These are phyloP conservation scores for Penicillium tannophilum DNA, from an alignment of 495 filamentous ascomycete genomes.

Conservation along the genomic window DNA sequence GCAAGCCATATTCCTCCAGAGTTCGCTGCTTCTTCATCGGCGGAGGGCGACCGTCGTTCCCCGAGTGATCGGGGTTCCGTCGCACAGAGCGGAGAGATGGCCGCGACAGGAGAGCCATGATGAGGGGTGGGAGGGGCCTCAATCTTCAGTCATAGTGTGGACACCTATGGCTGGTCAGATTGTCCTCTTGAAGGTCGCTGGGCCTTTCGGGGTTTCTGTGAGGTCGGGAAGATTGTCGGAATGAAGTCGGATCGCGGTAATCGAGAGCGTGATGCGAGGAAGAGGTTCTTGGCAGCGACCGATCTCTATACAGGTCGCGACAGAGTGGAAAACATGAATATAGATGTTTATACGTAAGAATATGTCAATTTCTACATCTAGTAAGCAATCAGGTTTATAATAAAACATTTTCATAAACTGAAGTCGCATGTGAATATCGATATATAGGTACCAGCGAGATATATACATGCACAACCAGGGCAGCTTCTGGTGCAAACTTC, in stretches of 20 bases:
- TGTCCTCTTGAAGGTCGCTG: background rate
- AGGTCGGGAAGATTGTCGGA: constrained; percentile 9
- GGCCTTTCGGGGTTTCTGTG: background rate
- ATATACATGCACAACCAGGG: no score
- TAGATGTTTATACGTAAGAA: background rate
- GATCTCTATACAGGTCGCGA: background rate
- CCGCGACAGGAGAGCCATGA: constrained; percentile 44
- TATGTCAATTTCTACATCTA: background rate
- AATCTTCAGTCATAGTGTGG: constrained; percentile 23
- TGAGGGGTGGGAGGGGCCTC: constrained; percentile 4
- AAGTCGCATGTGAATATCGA: no score
- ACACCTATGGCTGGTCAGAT: background rate
- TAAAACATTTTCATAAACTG: background rate
- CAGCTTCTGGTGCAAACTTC: no score
- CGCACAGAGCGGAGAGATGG: constrained; percentile 40
- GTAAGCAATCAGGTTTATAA: background rate
- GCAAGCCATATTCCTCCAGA: constrained; percentile 23
- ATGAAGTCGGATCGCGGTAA: constrained; percentile 9
- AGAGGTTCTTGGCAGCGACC: constrained; percentile 14
- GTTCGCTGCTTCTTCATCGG: constrained; percentile 37
- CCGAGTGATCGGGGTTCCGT: constrained; percentile 28
- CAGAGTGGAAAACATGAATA: background rate
- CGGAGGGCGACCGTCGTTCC: constrained; percentile 26
- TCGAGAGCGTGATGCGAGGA: constrained; percentile 9
- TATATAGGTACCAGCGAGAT: no score